A percentile compares a stretch with the other conserved stretches of the same genome.
Conservation (phyloP, 2,329 filamentous ascomycete species). For the Pyrenochaeta sp. region DNA sequence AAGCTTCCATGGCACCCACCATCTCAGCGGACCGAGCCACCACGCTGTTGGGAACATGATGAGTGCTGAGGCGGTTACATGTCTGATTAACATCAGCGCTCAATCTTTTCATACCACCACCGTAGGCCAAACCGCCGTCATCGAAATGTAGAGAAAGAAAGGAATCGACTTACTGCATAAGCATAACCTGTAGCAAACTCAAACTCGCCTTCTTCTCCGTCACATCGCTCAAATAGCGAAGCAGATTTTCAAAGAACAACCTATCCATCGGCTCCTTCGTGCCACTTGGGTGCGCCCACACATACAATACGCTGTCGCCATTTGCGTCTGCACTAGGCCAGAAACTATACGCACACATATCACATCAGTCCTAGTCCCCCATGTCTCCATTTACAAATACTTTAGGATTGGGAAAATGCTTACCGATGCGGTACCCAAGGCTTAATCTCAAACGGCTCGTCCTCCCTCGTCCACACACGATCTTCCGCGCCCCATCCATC, state of each 20-base stretch:
- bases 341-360: constrained; percentile 7
- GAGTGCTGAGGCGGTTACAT: constrained; percentile 22
- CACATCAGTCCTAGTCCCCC: neutral
- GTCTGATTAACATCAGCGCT: constrained; percentile 5
- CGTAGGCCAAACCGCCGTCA: neutral
- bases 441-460: constrained; percentile 10
- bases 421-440: constrained; percentile 20
- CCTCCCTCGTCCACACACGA: constrained; percentile 3
- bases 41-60: constrained; percentile 23
- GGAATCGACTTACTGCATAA: constrained; percentile 19
- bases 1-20: constrained; percentile 26
- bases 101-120: neutral
- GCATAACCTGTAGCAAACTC: constrained; percentile 23
- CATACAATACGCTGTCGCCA: constrained; percentile 17
- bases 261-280: constrained; percentile 23
- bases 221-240: constrained; percentile 20
- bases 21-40: constrained; percentile 27
- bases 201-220: constrained; percentile 19
- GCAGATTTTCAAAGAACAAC: constrained; percentile 24
- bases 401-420: neutral
- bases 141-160: neutral
- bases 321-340: constrained; percentile 15
- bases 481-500: constrained; percentile 13
- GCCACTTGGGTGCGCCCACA: constrained; percentile 25
- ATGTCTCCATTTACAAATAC: neutral